Conservation (phyloP, 2,329 filamentous ascomycete species). For the Sporothrix variecibatus region DNA sequence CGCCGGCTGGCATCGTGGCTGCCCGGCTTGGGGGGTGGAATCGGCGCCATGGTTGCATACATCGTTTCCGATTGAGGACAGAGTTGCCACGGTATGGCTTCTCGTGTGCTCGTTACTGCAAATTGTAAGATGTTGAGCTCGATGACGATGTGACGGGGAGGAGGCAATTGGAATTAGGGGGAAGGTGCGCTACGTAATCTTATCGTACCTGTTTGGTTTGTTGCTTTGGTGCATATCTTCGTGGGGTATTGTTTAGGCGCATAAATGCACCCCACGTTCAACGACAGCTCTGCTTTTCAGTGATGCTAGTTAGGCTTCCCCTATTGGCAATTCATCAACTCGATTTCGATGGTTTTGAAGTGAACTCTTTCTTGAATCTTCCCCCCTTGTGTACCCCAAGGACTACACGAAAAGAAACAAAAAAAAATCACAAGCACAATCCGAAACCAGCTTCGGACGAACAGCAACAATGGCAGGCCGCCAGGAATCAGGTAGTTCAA, state of each 20-base stretch:
- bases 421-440: background rate
- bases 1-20: conserved; percentile 69
- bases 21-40: conserved; percentile 70
- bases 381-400: background rate
- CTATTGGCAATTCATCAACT: background rate
- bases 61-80: conserved; percentile 32
- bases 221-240: conserved; percentile 1
- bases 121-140: background rate
- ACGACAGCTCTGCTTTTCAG: conserved; percentile 7
- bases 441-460: background rate
- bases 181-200: background rate
- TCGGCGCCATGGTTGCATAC: conserved; percentile 61
- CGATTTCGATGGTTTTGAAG: background rate
- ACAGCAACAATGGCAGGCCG: conserved; percentile 28
- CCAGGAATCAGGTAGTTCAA: conserved; percentile 29
- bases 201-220: background rate
- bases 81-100: background rate
- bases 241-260: background rate
- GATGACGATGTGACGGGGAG: background rate
- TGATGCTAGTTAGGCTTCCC: conserved; percentile 15
- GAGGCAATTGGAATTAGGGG: background rate
- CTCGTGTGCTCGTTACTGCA: background rate
- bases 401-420: background rate
- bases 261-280: background rate
- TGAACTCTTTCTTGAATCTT: background rate